Percentiles rank a stretch among this genome's conserved stretches.
These are phyloP conservation scores for Colletotrichum sp. DNA, from an alignment of 2,329 filamentous ascomycete genomes.

Conservation along the genomic window DNA sequence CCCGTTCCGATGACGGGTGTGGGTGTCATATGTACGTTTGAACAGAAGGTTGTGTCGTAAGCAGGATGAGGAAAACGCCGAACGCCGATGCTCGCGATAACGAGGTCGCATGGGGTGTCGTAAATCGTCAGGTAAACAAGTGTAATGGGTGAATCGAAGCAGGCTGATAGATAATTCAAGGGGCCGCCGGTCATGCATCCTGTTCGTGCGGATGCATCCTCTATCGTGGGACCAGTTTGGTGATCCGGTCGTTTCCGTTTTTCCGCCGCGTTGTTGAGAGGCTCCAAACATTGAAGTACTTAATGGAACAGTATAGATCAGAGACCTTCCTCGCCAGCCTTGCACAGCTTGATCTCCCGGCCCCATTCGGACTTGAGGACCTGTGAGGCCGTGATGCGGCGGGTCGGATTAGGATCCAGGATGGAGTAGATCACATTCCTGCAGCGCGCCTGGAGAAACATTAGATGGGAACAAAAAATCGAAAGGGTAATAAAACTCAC, in stretches of 20 bases:
- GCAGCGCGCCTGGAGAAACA: constrained; percentile 76
- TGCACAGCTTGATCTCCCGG: constrained; percentile 95
- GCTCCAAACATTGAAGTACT: not conserved
- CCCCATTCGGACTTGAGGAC: constrained; percentile 99
- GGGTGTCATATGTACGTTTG: constrained; percentile 14
- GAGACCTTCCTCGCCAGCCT: constrained; percentile 93
- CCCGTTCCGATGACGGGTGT: constrained; percentile 2
- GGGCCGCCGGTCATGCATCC: constrained; percentile 9
- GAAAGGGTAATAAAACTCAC: constrained; percentile 60
- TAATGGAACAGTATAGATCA: constrained; percentile 45
- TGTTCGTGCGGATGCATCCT: constrained; percentile 1
- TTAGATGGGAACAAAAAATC: not conserved
- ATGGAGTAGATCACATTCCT: constrained; percentile 99
- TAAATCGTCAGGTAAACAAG: constrained; percentile 21
- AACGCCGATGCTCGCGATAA: constrained; percentile 24
- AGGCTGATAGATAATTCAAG: constrained; percentile 1
- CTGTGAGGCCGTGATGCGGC: constrained; percentile 94
- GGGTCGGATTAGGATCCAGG: constrained; percentile 89
- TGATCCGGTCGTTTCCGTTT: not conserved
- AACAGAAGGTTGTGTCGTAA: constrained; percentile 16
- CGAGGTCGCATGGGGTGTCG: constrained; percentile 20
- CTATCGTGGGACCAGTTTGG: constrained; percentile 1
- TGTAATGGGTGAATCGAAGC: constrained; percentile 16
- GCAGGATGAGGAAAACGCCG: constrained; percentile 20
- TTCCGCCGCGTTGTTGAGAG: not conserved